Conservation (phyloP, 2,329 filamentous ascomycete species). For the Sarocladium kiliense region DNA sequence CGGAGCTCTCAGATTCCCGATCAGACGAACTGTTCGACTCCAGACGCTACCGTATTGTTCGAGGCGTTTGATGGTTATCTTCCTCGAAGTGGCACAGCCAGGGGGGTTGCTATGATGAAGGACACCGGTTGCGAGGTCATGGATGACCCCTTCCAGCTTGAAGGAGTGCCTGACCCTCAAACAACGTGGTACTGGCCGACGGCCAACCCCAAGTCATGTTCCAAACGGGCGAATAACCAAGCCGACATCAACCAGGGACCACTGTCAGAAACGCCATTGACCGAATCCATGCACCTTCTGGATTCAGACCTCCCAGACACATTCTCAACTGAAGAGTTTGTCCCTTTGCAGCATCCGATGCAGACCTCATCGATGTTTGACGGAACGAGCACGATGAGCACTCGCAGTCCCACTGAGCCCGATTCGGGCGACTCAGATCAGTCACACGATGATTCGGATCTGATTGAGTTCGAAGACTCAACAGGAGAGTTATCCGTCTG, state of each 20-base stretch:
- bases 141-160: neutral
- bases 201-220: neutral
- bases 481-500: neutral
- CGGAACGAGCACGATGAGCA: neutral
- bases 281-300: neutral
- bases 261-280: neutral
- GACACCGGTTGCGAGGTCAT: neutral
- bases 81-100: neutral
- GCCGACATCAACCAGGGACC: neutral
- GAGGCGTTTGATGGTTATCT: neutral
- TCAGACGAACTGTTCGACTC: neutral
- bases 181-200: neutral
- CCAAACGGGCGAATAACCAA: neutral
- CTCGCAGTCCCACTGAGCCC: neutral
- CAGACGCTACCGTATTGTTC: neutral
- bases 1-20: too few species aligned
- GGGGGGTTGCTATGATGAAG: neutral
- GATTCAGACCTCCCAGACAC: neutral
- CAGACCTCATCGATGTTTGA: neutral
- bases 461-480: neutral
- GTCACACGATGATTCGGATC: neutral
- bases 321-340: neutral
- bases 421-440: neutral
- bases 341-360: neutral
- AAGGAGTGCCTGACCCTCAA: neutral